Conservation (phyloP, 2,329 filamentous ascomycete genomes). For the Scedosporium minutisporum region DNA sequence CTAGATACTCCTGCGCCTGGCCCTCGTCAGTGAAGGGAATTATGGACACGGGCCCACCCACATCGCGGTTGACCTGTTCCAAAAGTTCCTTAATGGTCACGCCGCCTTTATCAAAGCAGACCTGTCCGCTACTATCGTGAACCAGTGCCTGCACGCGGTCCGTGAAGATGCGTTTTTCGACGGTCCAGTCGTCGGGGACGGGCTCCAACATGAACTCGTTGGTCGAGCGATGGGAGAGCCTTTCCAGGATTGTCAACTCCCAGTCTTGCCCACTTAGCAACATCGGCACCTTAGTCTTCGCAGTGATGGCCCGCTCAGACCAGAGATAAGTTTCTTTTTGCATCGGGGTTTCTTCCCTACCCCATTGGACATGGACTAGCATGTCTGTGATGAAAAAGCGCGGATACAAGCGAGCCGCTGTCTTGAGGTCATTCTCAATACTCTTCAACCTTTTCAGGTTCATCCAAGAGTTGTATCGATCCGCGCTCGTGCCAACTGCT, state of each 20-base stretch:
- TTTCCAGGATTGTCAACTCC: slow-evolving; percentile 24
- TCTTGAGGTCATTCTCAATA: slow-evolving; percentile 15
- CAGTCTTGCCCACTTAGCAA: slow-evolving; percentile 8
- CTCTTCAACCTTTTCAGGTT: slow-evolving; percentile 13
- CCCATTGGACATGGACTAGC: slow-evolving; percentile 9
- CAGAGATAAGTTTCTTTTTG: no score
- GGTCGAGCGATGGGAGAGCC: slow-evolving; percentile 14
- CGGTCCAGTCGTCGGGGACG: slow-evolving; percentile 2
- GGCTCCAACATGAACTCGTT: slow-evolving; percentile 4
- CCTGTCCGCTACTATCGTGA: slow-evolving; percentile 8
- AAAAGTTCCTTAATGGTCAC: slow-evolving; percentile 13
- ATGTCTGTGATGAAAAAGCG: slow-evolving; percentile 18
- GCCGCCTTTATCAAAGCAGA: slow-evolving; percentile 11
- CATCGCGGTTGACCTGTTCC: slow-evolving; percentile 14
- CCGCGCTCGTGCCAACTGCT: slow-evolving; percentile 15
- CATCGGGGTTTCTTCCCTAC: neutral
- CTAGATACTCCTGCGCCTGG: neutral
- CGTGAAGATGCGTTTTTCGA: slow-evolving; percentile 12
- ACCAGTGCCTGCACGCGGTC: slow-evolving; percentile 15
- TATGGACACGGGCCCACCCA: slow-evolving; percentile 6
- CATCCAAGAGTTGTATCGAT: slow-evolving; percentile 16
- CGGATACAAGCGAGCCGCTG: slow-evolving; percentile 14
- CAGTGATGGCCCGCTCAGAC: no score
- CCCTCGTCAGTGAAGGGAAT: neutral
- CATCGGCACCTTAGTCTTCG: no score